Conservation (phyloP, 2,329 filamentous ascomycete species). For the Scedosporium dehoogii region DNA sequence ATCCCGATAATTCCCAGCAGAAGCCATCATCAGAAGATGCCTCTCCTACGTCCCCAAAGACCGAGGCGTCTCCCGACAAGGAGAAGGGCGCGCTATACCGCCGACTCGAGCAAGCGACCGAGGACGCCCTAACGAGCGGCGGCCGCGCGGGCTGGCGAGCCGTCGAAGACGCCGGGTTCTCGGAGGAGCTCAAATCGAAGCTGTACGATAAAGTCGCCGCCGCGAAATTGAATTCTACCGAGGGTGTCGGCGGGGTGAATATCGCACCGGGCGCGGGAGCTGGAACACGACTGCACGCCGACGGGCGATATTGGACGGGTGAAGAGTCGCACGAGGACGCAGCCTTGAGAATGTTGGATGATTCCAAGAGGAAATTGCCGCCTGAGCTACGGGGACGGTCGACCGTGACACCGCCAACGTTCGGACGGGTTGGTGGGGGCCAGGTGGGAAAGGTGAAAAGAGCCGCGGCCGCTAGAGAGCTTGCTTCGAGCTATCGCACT, state of each 20-base stretch:
- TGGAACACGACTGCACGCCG: slow-evolving; percentile 59
- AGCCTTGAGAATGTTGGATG: slow-evolving; percentile 74
- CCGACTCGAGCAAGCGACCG: slow-evolving; percentile 51
- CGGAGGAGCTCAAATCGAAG: slow-evolving; percentile 49
- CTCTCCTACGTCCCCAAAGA: background rate
- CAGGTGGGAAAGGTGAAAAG: slow-evolving; percentile 31
- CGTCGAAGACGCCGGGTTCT: slow-evolving; percentile 53
- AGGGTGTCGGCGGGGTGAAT: background rate
- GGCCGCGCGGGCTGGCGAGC: slow-evolving; percentile 50
- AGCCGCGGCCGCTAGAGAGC: slow-evolving; percentile 46
- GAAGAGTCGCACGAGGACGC: slow-evolving; percentile 64
- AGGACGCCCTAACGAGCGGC: slow-evolving; percentile 49
- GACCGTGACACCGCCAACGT: slow-evolving; percentile 31
- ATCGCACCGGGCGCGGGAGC: slow-evolving; percentile 50
- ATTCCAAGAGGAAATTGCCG: slow-evolving; percentile 60
- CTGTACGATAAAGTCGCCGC: slow-evolving; percentile 47
- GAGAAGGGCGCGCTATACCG: slow-evolving; percentile 39
- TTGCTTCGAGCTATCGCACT: slow-evolving; percentile 37
- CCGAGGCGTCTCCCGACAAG: background rate
- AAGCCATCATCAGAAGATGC: background rate
- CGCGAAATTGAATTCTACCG: slow-evolving; percentile 16
- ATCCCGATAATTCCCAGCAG: background rate
- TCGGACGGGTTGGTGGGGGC: slow-evolving; percentile 30
- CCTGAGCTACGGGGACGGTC: slow-evolving; percentile 34
- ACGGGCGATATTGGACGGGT: slow-evolving; percentile 66